Conservation (phyloP, 192 early-diverging fungal species). For the Podila verticillata region DNA sequence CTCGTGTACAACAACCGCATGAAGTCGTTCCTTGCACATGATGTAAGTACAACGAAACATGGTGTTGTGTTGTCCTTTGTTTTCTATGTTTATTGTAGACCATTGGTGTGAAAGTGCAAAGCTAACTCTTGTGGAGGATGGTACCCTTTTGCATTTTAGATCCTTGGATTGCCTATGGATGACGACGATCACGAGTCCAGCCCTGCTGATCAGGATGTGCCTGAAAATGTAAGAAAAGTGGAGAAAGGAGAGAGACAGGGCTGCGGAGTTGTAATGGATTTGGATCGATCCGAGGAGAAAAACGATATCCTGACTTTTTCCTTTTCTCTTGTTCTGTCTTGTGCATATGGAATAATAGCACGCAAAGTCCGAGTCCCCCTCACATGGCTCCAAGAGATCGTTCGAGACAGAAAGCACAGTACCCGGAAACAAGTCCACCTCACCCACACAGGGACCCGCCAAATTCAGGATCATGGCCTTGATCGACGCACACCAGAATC, state of each 20-base stretch:
- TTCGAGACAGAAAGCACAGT: conserved; percentile 19
- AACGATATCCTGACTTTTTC: too few species aligned
- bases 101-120: too few species aligned
- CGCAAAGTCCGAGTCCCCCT: conserved; percentile 18
- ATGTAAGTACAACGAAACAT: conserved; percentile 14
- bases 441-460: conserved; percentile 43
- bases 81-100: too few species aligned
- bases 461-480: conserved; percentile 51
- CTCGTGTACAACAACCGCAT: conserved; percentile 48
- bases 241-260: background rate
- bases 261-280: too few species aligned
- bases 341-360: background rate
- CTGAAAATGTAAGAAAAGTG: conserved; percentile 26
- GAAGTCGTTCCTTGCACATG: conserved; percentile 48
- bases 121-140: too few species aligned
- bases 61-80: too few species aligned
- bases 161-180: conserved; percentile 40
- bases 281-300: too few species aligned
- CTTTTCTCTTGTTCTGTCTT: too few species aligned
- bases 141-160: conserved; percentile 1
- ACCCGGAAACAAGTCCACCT: background rate
- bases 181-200: conserved; percentile 27
- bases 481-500: conserved; percentile 47
- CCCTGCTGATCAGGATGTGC: conserved; percentile 23
- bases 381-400: conserved; percentile 37